Percentiles rank a stretch among this genome's conserved stretches.
These are phyloP conservation scores for Thalia dealbata DNA, from an alignment of 176 grass and related monocot species.

Conservation along the genomic window DNA sequence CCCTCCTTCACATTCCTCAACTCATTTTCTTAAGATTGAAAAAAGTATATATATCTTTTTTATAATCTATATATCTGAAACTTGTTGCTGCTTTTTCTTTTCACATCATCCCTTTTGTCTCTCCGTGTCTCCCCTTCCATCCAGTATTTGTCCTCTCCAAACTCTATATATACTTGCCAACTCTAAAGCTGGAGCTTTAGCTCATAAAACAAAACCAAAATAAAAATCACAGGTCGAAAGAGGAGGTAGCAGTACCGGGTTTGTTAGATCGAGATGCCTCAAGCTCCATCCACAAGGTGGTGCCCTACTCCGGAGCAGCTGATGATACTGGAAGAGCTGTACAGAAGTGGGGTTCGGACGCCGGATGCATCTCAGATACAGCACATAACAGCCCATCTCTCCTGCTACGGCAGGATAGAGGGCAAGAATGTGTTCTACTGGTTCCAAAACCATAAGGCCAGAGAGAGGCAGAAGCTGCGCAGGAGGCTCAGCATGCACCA, in stretches of 20 bases:
- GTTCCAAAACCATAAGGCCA: conserved; percentile 53
- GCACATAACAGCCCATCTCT: conserved; percentile 78
- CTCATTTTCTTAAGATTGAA: conserved; percentile 3
- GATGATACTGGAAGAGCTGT: conserved; percentile 90
- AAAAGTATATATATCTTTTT: no score
- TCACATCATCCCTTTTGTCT: conserved; percentile 47
- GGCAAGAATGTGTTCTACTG: conserved; percentile 55
- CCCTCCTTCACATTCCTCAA: conserved; percentile 1
- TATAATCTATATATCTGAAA: conserved; percentile 4
- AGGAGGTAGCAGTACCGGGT: background rate
- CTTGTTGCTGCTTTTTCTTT: conserved; percentile 3
- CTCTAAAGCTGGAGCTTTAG: background rate
- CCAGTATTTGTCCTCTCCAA: background rate
- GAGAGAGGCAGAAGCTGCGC: conserved; percentile 68
- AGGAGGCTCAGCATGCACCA: conserved; percentile 67
- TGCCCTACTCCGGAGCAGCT: conserved; percentile 96
- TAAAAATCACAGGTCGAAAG: background rate
- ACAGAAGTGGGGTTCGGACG: conserved; percentile 64
- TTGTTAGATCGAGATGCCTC: background rate
- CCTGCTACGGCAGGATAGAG: conserved; percentile 50
- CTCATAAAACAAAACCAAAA: background rate
- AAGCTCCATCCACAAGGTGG: conserved; percentile 62
- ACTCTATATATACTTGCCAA: background rate
- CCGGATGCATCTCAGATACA: conserved; percentile 83
- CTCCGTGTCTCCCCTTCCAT: conserved; percentile 3